A percentile compares a stretch with the other conserved stretches of the same genome.
Evolutionary conservation across 805 yeast genomes (phyloP).

Genomic region (Saturnispora bothae): DNA sequence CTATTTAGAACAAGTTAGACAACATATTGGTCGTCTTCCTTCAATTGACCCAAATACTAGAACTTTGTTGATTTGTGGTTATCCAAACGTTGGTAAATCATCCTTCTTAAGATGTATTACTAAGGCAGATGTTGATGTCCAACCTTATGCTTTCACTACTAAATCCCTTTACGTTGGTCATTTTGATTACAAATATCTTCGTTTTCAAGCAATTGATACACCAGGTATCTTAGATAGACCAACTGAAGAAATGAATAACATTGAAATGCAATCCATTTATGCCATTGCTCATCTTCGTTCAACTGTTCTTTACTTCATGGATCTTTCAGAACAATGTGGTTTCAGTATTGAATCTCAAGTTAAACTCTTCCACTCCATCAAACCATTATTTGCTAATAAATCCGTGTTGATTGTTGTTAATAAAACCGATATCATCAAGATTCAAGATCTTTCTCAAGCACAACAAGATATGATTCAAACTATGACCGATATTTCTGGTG

Average conservation of each 20-base stretch:
- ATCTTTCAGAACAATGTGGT: constrained; percentile 98
- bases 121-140: constrained; percentile 97
- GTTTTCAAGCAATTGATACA: constrained; percentile 98
- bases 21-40: constrained; percentile 97
- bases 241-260: constrained; percentile 98
- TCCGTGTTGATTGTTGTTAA: constrained; percentile 92
- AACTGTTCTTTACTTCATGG: constrained; percentile 96
- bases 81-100: constrained; percentile 98
- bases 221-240: constrained; percentile 99
- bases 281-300: constrained; percentile 98
- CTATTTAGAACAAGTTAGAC: constrained; percentile 96
- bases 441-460: constrained; percentile 72
- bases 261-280: constrained; percentile 98
- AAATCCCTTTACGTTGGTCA: constrained; percentile 96
- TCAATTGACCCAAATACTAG: constrained; percentile 98
- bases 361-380: constrained; percentile 90
- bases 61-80: constrained; percentile 94
- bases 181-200: constrained; percentile 92
- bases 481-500: constrained; percentile 59
- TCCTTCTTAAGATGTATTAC: constrained; percentile 89
- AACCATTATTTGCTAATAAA: constrained; percentile 94
- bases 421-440: constrained; percentile 82
- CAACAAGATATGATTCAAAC: constrained; percentile 62
- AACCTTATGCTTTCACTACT: constrained; percentile 98
- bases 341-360: constrained; percentile 96